Evolutionary conservation across 192 early-diverging fungal species (phyloP), one percentile per base, ranked within the genome.

Genomic region (Gigaspora rosea): DNA sequence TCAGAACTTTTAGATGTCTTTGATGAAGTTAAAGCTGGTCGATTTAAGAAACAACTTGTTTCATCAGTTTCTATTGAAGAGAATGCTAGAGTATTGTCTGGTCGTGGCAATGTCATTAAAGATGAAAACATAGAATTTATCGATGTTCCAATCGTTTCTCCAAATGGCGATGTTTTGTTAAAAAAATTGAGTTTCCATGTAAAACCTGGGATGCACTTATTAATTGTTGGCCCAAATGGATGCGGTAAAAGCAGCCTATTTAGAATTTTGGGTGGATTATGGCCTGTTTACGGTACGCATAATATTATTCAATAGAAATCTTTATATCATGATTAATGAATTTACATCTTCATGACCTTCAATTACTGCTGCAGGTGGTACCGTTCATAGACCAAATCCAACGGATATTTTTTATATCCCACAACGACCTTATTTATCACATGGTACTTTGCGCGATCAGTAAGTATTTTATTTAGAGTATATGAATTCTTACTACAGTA

Each of bases 361-460:
- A 50, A 50, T 27, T 47, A 50, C 36, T 63, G 36, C 4, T 66
- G 27, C 78, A 88, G 85, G 91, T 79, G 90, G 93, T 73, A 90
- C 90, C 7, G 81, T 93, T 78, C 87, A 89, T 62, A 91, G 88
- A 71, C 94, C 93, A 12, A 86, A 90, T 80, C 88, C 89, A 81
- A 90, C 90, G 78, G 91, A 94, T 81, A 95, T 99, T 75, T 97
- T 99, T 72, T 99, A 99, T 84, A 95, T 99, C 73, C 97, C 98
- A 35, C 98, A 99, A 82, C 91, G 96, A 49, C 98, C 98, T n/a
- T 99, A 99, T 77, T 85, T 99, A 41, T 92, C 95, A 50, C 81
- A 96, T 36, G 96, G 98, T 56, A 97, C 95, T 2, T 84, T 99
- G 63, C 92, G 98, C 50, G 97, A 98, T 83, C 96, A 98, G 88